Evolutionary conservation across 2,329 filamentous ascomycete genomes (phyloP).

Genomic region (Aspergillus texensis): DNA sequence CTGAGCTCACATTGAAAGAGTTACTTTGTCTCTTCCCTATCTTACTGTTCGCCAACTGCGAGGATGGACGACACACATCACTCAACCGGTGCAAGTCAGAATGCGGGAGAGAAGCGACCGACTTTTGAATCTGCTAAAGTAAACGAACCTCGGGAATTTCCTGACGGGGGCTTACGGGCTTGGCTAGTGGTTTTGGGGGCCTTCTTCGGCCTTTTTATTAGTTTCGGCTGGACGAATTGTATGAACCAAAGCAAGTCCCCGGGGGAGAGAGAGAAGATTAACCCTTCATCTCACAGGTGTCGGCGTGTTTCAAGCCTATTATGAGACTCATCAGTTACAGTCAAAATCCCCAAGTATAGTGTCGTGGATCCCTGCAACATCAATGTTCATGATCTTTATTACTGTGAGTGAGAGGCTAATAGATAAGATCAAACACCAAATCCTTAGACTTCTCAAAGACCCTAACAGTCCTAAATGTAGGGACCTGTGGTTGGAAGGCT

Average conservation of each 20-base stretch:
- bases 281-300: background rate
- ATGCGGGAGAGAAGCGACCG: background rate
- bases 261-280: background rate
- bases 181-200: slow-evolving; percentile 58
- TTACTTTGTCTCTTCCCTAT: background rate
- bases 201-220: slow-evolving; percentile 47
- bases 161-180: slow-evolving; percentile 35
- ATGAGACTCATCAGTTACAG: slow-evolving; percentile 6
- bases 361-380: slow-evolving; percentile 61
- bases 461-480: background rate
- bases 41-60: background rate
- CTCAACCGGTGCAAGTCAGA: background rate
- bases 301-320: background rate
- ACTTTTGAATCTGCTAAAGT: background rate
- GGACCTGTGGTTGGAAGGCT: slow-evolving; percentile 63
- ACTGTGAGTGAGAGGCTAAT: slow-evolving; percentile 17
- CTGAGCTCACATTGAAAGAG: background rate
- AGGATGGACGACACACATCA: background rate
- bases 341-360: slow-evolving; percentile 56
- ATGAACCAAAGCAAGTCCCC: slow-evolving; percentile 14
- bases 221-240: slow-evolving; percentile 51
- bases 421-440: background rate
- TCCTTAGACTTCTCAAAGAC: background rate
- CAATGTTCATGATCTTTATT: slow-evolving; percentile 59
- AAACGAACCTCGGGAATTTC: background rate